Evolutionary conservation across 2,329 filamentous ascomycete species (phyloP).

Genomic region (Hypomyces perniciosus): DNA sequence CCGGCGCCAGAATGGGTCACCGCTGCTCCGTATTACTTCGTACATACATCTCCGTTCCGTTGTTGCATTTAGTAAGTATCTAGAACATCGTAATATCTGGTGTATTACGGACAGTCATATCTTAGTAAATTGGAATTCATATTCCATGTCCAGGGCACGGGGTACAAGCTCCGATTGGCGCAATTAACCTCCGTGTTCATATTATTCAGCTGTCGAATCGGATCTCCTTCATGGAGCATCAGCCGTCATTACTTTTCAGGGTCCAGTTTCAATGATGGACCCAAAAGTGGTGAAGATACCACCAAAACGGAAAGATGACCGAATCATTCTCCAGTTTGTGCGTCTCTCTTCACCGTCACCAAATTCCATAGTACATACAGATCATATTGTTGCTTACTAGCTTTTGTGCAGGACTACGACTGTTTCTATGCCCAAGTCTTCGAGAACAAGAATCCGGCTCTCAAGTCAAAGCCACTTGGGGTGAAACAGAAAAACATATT

Average conservation of each 20-base stretch:
- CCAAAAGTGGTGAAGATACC: conserved; percentile 13
- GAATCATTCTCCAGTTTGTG: conserved; percentile 79
- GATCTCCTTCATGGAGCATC: too few species aligned
- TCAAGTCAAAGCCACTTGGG: conserved; percentile 70
- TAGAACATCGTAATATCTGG: too few species aligned
- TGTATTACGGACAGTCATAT: too few species aligned
- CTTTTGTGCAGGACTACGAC: conserved; percentile 59
- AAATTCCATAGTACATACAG: not conserved
- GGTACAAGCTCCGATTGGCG: too few species aligned
- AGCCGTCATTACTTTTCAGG: not conserved
- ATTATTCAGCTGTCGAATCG: too few species aligned
- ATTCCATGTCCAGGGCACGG: too few species aligned
- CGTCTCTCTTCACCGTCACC: conserved; percentile 22
- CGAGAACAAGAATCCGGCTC: conserved; percentile 68
- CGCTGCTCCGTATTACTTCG: too few species aligned
- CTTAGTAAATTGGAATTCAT: too few species aligned
- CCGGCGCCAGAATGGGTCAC: not conserved
- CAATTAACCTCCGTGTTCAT: too few species aligned
- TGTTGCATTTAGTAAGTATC: too few species aligned
- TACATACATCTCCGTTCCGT: too few species aligned
- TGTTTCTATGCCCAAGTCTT: conserved; percentile 94
- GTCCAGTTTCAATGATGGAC: conserved; percentile 2
- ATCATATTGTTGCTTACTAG: conserved; percentile 8
- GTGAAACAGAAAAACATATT: conserved; percentile 91
- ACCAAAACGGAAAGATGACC: conserved; percentile 51